Evolutionary conservation across 1,284 basidiomycete species (phyloP).

Genomic region (Leccinum subspadiceum): DNA sequence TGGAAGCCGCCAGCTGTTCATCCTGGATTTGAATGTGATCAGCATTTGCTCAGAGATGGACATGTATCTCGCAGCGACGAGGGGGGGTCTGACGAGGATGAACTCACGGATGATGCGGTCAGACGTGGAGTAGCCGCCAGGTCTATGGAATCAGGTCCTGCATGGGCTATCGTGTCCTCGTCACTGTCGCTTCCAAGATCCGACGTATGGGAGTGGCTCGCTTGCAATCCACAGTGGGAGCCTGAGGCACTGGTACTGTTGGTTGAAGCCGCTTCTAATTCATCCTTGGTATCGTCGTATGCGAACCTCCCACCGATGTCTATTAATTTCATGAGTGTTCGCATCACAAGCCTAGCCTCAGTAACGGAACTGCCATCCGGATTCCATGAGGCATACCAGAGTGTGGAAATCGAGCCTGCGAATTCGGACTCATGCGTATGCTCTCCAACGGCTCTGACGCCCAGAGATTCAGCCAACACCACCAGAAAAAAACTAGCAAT

Average conservation of each 20-base stretch:
- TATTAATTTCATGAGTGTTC: conserved; percentile 11
- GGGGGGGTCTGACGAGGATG: neutral
- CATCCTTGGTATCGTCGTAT: conserved; percentile 15
- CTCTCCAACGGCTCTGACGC: neutral
- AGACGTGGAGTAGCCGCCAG: neutral
- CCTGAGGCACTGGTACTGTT: neutral
- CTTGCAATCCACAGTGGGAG: conserved; percentile 1
- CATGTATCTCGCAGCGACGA: neutral
- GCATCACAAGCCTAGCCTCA: neutral
- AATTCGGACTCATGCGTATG: conserved; percentile 13
- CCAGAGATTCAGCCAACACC: neutral
- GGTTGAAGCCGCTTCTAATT: neutral
- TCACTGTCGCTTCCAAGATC: conserved; percentile 15
- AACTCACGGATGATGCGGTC: conserved; percentile 18
- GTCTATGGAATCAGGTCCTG: neutral
- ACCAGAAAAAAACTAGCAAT: neutral
- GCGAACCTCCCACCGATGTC: conserved; percentile 5
- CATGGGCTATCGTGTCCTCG: conserved; percentile 6
- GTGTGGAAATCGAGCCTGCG: conserved; percentile 8
- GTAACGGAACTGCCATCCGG: neutral
- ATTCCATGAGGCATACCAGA: conserved; percentile 14
- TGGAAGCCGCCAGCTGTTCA: conserved; percentile 5
- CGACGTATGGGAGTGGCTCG: conserved; percentile 2
- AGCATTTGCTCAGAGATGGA: conserved; percentile 1
- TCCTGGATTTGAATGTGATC: conserved; percentile 17